phyloP scores from a whole-genome alignment of 306 rosid species.

The Pyrus communis region DNA sequence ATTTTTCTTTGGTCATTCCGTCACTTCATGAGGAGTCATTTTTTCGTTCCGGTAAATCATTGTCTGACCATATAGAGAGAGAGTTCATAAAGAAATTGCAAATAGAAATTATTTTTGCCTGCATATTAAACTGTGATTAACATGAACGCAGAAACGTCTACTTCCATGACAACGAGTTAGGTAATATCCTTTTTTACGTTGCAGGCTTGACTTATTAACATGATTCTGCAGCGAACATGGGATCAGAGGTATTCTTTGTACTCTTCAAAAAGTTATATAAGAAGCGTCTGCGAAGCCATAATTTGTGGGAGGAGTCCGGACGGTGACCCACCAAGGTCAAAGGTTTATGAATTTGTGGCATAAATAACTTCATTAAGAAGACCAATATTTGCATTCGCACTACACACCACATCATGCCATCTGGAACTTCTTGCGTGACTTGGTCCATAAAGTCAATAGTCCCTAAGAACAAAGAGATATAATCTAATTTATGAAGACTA shows the following conservation, averaged over 20 bases:
- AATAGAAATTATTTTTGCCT: no score
- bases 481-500: not conserved
- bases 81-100: no score
- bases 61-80: no score
- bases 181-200: no score
- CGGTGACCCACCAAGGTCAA: not conserved
- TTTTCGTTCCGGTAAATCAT: no score
- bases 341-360: not conserved
- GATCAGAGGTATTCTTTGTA: not conserved
- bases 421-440: not conserved
- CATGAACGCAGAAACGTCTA: no score
- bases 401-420: not conserved
- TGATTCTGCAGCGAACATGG: not conserved
- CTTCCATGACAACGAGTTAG: no score
- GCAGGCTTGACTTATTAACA: not conserved
- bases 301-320: not conserved
- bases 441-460: not conserved
- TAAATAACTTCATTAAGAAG: not conserved
- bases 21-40: no score
- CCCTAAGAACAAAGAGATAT: not conserved
- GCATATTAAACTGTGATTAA: no score
- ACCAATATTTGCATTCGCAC: not conserved
- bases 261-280: not conserved
- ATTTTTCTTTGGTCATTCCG: not conserved
- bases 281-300: not conserved